A percentile compares a stretch with the other conserved stretches of the same genome.
phyloP scores from a whole-genome alignment of 768 basidiomycete species.

The Tubosaeta brunneosetosa region DNA sequence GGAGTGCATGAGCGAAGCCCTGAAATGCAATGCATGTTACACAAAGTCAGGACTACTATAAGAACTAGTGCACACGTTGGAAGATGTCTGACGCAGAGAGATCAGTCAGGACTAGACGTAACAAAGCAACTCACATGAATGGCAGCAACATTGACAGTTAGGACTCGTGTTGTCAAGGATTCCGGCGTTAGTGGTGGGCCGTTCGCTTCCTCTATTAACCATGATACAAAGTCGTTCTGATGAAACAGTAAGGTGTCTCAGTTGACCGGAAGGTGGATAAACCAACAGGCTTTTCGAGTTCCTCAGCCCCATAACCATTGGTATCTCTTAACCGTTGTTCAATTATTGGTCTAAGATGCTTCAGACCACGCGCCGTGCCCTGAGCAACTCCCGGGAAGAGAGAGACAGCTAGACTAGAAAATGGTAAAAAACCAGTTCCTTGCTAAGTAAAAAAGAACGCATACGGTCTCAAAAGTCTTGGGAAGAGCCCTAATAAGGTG shows the following conservation, averaged over 20 bases:
- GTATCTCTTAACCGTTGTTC: conserved; percentile 17
- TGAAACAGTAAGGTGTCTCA: neutral
- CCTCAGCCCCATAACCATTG: neutral
- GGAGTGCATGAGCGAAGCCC: conserved; percentile 10
- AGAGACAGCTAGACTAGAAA: conserved; percentile 13
- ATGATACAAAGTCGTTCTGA: conserved; percentile 33
- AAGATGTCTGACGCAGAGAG: conserved; percentile 3
- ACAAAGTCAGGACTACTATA: neutral
- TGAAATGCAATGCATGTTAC: neutral
- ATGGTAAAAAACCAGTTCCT: neutral
- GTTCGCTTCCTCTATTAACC: conserved; percentile 27
- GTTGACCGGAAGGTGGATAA: neutral
- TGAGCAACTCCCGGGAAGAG: conserved; percentile 7
- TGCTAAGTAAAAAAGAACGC: neutral
- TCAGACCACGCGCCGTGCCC: conserved; percentile 1
- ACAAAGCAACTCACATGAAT: conserved; percentile 15
- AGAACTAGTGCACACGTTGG: conserved; percentile 1
- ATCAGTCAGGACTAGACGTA: neutral
- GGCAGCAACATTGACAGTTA: conserved; percentile 16
- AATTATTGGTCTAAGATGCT: conserved; percentile 25
- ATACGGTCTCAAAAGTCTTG: conserved; percentile 31
- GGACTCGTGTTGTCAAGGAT: conserved; percentile 18
- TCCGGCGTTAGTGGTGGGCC: conserved; percentile 11
- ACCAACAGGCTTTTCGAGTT: conserved; percentile 5
- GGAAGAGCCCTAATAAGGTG: conserved; percentile 26